phyloP scores from a whole-genome alignment of 2,329 filamentous ascomycete species.

The Penicillium sp. region DNA sequence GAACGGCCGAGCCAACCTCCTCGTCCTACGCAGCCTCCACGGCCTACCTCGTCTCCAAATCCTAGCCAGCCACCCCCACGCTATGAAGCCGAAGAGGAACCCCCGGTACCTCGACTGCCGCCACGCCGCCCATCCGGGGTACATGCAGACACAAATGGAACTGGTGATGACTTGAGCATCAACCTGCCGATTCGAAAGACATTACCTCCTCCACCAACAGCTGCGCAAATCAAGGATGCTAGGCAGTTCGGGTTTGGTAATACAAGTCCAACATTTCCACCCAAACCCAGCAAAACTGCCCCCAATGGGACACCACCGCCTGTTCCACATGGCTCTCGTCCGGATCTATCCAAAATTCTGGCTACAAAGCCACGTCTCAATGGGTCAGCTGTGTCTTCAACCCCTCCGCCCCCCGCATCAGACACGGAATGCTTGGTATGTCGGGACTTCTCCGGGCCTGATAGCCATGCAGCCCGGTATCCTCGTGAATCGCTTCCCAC shows the following conservation, averaged over 20 bases:
- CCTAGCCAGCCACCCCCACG: conserved; percentile 7
- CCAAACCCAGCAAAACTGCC: conserved; percentile 18
- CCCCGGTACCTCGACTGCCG: conserved; percentile 25
- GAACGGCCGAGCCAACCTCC: conserved; percentile 2
- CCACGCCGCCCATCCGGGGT: conserved; percentile 26
- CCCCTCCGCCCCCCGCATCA: conserved; percentile 16
- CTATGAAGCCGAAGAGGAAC: conserved; percentile 11
- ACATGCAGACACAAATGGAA: conserved; percentile 17
- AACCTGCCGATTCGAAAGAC: conserved; percentile 29
- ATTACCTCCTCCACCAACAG: conserved; percentile 37
- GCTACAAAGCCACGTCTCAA: conserved; percentile 51
- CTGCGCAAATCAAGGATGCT: conserved; percentile 36
- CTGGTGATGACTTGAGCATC: conserved; percentile 14
- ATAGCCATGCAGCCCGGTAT: conserved; percentile 73
- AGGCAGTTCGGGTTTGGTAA: conserved; percentile 51
- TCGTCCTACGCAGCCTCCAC: conserved; percentile 13
- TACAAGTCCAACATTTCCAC: conserved; percentile 27
- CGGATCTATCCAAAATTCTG: conserved; percentile 58
- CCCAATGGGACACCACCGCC: conserved; percentile 45
- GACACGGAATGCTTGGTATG: conserved; percentile 68
- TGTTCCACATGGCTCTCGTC: conserved; percentile 55
- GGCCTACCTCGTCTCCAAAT: conserved; percentile 13
- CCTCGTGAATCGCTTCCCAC: conserved; percentile 72
- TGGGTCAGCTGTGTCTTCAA: conserved; percentile 19
- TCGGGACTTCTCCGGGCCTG: conserved; percentile 81